Evolutionary conservation across 2,329 filamentous ascomycete genomes (phyloP).

Genomic region (Epichloe gansuensis): DNA sequence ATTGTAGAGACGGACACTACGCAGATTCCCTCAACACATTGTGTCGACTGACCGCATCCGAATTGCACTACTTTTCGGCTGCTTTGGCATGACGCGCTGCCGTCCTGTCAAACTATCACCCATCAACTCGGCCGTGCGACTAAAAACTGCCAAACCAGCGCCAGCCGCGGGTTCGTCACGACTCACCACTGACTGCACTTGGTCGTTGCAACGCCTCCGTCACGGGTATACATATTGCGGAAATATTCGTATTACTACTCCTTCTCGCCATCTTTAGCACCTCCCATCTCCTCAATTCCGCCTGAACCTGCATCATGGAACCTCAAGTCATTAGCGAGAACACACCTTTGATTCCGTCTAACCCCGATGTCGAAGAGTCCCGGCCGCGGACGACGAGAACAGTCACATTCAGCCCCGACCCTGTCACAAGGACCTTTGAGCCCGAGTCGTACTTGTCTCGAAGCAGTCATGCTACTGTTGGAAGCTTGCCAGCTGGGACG

Average conservation of each 20-base stretch:
- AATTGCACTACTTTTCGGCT: neutral
- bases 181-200: neutral
- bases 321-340: conserved; percentile 18
- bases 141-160: neutral
- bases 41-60: neutral
- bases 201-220: neutral
- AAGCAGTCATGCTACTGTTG: conserved; percentile 11
- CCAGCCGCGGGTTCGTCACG: neutral
- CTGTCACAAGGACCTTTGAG: conserved; percentile 48
- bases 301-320: conserved; percentile 11
- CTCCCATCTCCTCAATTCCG: neutral
- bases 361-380: conserved; percentile 13
- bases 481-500: conserved; percentile 17
- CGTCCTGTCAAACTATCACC: neutral
- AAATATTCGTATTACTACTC: neutral
- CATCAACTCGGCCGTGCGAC: conserved; percentile 3
- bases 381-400: conserved; percentile 41
- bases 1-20: neutral
- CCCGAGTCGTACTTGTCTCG: conserved; percentile 25
- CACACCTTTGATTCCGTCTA: conserved; percentile 20
- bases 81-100: neutral
- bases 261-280: neutral
- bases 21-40: neutral
- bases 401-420: conserved; percentile 67
- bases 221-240: neutral